Base-by-base conservation (phyloP, 768 basidiomycete species). In the Agaricus subrufescens region DNA sequence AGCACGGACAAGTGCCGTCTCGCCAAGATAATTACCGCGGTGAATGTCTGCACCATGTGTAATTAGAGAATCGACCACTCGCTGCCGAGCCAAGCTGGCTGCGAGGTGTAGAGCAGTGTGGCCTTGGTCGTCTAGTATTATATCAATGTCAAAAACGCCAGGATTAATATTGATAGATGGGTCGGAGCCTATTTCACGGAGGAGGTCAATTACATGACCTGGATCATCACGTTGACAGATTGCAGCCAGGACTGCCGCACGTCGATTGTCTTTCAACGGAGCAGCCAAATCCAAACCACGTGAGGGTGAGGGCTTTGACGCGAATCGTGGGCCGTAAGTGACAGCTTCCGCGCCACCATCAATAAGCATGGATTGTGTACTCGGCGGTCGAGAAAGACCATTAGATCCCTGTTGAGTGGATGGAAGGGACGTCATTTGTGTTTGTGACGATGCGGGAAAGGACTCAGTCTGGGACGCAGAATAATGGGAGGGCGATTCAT, bases 71-170 rank as follows among this genome's bases (percentile, higher is more conserved):
- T 83, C 81, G 15, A 91, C 81, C 34, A 81, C 83, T 26, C 78
- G 74, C 48, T 83, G 78, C 23, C 91, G 81, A 0, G 86, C 91
- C 49, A 98, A 77, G 44, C 94, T 91, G 5, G 94, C 86, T 1
- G 97, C 95, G 59, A 98, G 81, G 67, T 99, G 97, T 12, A 99
- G 77, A 9, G 95, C 89, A 0, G 94, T 93, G 68, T 99, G 97
- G 0, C 93, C 92, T 63, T 94, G 89, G 60, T 97, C 92, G 63
- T 99, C 97, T 42, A 99, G 80, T 42, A 96, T 78, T n/a, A 81
- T 77, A 66, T 98, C 90, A 47, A 92, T 73, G 57, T 94, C 91
- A 38, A 77, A 61, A n/a, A 64, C 58, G 12, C 63, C 61, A 8
- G 64, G 61, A 34, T 64, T 54, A 25, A 64, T 63, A 27, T 62